Base-by-base conservation (phyloP, 179 eudicot genomes). In the Dionaea muscipula region DNA sequence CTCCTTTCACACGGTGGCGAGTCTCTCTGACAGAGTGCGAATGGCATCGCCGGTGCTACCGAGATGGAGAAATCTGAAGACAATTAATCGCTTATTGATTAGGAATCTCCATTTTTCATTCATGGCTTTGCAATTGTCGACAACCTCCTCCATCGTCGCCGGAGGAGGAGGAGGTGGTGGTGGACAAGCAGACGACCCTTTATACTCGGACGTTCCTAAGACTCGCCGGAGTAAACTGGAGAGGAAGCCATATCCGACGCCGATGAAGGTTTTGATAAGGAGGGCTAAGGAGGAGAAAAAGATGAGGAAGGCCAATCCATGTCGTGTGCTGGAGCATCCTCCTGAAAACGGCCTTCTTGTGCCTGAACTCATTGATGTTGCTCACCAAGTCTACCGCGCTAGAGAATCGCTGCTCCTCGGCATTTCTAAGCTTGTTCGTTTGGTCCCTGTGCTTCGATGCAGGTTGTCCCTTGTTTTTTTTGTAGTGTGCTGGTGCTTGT, bases 331-430 rank as follows among this genome's bases (percentile, higher is more conserved):
- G 26, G 72, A 75, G 51, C 69, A 75, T 21, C 77, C 78, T 19
- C 86, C 86, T 4, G 83, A 70, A 11, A 81, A 81, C 40, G 86
- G 86, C 20, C 72, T 81, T 0, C 80, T 81, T 37, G 77, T 78
- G 55, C 83, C 83, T 4, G 73, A 75, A 49, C 81, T 81, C 31
- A 70, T 81, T 17, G 64, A 62, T 13, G 72, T 78, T 21, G 76
- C 86, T 60, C 75, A 51, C n/a, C 69, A 23, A 35, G 86, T 81
- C 39, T 66, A 75, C 31, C 72, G 70, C 61, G 81, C 83, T 2
- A 45, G 77, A 20, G 77, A 73, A 49, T 65, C 73, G 7, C 67
- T 78, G 33, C 61, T 78, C 21, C 47, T 50, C 38, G 86, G 83
- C 13, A 44, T 81, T 26, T 66, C 77, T 1, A 78, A 81, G 55